Base-by-base conservation (phyloP, 495 filamentous ascomycete genomes). In the Hypoxylon cercidicola region DNA sequence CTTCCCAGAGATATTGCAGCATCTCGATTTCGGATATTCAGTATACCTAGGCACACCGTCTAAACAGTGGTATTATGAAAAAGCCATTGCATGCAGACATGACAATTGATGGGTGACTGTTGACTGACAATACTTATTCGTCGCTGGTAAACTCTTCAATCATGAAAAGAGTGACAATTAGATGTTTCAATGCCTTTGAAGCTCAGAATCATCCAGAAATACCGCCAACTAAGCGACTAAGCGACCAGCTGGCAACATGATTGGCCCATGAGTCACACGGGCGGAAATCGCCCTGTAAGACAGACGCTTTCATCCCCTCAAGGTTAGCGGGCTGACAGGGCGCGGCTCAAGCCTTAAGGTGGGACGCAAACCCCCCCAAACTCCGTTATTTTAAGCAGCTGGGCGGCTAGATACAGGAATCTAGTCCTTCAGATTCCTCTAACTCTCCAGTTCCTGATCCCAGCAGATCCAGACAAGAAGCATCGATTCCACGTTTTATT, bases 311-410 rank as follows among this genome's bases (percentile, higher is more conserved):
- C 30, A 11, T 10, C 30, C 30, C 12, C 18, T 35, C 25, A 43
- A 30, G 37, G 37, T 25, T 25, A 25, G 23, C 23, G 23, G 2
- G 2, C 60, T 35, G 30, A 37, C 48, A 55, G 51, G 5, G 30
- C 57, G 63, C 63, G 63, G 63, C 56, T 66, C 56, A 46, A 25
- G 37, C 15, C 30, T 32, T 8, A 32, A 32, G 30, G 50, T 30
- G 51, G 56, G 44, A 55, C 49, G 7, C 21, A 37, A 43, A 12
- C 30, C 30, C 45, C 52, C 45, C 57, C 46, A 57, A 56, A 30
- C 18, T 48, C 51, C 30, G 40, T 58, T 68, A 68, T 68, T 68
- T 68, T 68, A 68, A 68, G 59, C 43, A 63, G 34, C 64, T 58
- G 59, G 30, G 64, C 64, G 64, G 64, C 39, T 68, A 68, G 40